Conservation (phyloP, 2,329 filamentous ascomycete species). For the Fusarium sp. region DNA sequence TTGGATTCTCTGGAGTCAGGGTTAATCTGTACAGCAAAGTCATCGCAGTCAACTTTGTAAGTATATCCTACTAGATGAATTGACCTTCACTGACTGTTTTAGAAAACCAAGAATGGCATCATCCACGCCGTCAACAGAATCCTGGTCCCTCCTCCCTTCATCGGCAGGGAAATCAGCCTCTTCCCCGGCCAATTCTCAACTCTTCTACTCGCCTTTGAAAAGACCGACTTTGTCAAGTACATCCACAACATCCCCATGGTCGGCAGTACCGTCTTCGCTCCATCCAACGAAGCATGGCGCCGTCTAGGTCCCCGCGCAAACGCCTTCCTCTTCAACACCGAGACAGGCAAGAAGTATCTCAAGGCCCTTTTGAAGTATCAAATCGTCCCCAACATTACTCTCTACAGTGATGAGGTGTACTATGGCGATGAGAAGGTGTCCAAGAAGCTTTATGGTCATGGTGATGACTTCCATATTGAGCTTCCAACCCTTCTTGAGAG, state of each 20-base stretch:
- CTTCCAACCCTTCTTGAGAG: conserved; percentile 76
- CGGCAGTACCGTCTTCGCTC: conserved; percentile 83
- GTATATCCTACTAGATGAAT: conserved; percentile 20
- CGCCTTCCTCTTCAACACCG: conserved; percentile 82
- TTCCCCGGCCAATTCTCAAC: conserved; percentile 83
- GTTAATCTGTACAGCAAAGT: conserved; percentile 83
- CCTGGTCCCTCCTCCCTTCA: conserved; percentile 77
- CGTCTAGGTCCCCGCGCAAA: conserved; percentile 77
- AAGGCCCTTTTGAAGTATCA: conserved; percentile 83
- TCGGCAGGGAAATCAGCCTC: conserved; percentile 64
- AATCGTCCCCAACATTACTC: conserved; percentile 74
- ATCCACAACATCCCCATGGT: conserved; percentile 62
- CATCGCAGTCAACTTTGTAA: conserved; percentile 74
- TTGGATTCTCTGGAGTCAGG: conserved; percentile 69
- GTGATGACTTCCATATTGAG: conserved; percentile 65
- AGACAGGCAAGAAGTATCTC: conserved; percentile 77
- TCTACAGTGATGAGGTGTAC: conserved; percentile 88
- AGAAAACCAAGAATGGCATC: conserved; percentile 80
- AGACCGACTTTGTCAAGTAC: conserved; percentile 74
- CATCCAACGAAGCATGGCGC: conserved; percentile 81
- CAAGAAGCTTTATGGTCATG: conserved; percentile 35
- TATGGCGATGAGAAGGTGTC: conserved; percentile 40
- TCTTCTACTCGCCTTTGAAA: conserved; percentile 75
- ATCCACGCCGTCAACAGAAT: conserved; percentile 80
- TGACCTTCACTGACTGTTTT: background rate